These are phyloP conservation scores for Cyclanthera cordifolia DNA, from an alignment of 306 rosid species.

Conservation along the genomic window DNA sequence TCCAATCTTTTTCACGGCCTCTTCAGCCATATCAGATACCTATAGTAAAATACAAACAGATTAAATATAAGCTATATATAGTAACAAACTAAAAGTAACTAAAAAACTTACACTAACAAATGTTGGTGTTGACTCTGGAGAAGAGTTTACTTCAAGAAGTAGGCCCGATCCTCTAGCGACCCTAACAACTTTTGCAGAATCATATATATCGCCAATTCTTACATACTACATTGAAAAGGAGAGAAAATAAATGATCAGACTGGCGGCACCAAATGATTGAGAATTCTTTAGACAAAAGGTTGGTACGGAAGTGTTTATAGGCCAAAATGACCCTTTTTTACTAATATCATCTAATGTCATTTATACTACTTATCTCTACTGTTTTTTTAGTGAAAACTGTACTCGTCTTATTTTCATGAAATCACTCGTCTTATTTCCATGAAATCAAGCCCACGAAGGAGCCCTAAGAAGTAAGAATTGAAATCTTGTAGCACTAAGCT, in stretches of 20 bases:
- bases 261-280: too few relatives aligned
- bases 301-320: too few relatives aligned
- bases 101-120: constrained; percentile 60
- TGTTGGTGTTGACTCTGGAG: constrained; percentile 62
- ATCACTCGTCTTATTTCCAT: too few relatives aligned
- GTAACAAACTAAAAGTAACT: constrained; percentile 8
- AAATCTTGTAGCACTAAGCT: background rate
- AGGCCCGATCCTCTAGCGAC: constrained; percentile 71
- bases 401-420: background rate
- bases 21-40: constrained; percentile 80
- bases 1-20: constrained; percentile 54
- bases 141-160: constrained; percentile 67
- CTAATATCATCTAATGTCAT: too few relatives aligned
- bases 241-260: background rate
- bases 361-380: background rate
- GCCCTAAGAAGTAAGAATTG: background rate
- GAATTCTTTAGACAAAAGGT: too few relatives aligned
- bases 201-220: constrained; percentile 72
- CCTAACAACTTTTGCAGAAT: constrained; percentile 67
- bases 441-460: background rate
- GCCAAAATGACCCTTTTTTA: background rate
- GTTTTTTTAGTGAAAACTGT: background rate
- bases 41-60: constrained; percentile 21
- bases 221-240: constrained; percentile 40
- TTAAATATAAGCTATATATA: constrained; percentile 4